Evolutionary conservation across 2,329 filamentous ascomycete species (phyloP).

Genomic region (Penicillium sp.): DNA sequence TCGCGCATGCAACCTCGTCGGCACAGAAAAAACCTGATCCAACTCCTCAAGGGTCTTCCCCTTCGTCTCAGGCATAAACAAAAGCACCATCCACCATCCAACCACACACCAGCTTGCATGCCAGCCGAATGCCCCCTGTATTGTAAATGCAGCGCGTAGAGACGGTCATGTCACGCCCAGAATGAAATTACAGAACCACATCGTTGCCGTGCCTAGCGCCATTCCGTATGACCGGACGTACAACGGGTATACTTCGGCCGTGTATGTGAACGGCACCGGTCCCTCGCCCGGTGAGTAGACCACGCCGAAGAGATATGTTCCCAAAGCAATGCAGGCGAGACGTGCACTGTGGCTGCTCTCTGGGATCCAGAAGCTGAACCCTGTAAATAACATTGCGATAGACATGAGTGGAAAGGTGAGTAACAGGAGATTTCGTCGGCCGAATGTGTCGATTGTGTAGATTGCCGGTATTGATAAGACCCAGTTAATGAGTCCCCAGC

Average conservation of each 20-base stretch:
- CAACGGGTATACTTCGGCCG: slow-evolving; percentile 65
- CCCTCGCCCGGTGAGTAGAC: slow-evolving; percentile 60
- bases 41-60: slow-evolving; percentile 48
- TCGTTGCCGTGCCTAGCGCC: slow-evolving; percentile 63
- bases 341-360: slow-evolving; percentile 37
- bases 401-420: slow-evolving; percentile 66
- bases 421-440: slow-evolving; percentile 63
- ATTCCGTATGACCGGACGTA: slow-evolving; percentile 64
- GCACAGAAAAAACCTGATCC: slow-evolving; percentile 56
- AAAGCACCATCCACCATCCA: slow-evolving; percentile 48
- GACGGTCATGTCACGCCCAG: slow-evolving; percentile 55
- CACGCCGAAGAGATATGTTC: slow-evolving; percentile 47
- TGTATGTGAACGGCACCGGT: slow-evolving; percentile 66
- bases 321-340: slow-evolving; percentile 44
- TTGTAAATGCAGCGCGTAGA: slow-evolving; percentile 49
- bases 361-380: slow-evolving; percentile 55
- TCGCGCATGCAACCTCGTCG: slow-evolving; percentile 45
- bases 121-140: slow-evolving; percentile 56
- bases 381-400: slow-evolving; percentile 52
- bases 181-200: slow-evolving; percentile 59
- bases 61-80: slow-evolving; percentile 46
- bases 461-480: slow-evolving; percentile 63
- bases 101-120: slow-evolving; percentile 45
- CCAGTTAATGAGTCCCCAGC: slow-evolving; percentile 64
- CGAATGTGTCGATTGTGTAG: slow-evolving; percentile 68